These are phyloP conservation scores for Trypanosoma scelopori DNA, from an alignment of 208 protist species.

Conservation along the genomic window DNA sequence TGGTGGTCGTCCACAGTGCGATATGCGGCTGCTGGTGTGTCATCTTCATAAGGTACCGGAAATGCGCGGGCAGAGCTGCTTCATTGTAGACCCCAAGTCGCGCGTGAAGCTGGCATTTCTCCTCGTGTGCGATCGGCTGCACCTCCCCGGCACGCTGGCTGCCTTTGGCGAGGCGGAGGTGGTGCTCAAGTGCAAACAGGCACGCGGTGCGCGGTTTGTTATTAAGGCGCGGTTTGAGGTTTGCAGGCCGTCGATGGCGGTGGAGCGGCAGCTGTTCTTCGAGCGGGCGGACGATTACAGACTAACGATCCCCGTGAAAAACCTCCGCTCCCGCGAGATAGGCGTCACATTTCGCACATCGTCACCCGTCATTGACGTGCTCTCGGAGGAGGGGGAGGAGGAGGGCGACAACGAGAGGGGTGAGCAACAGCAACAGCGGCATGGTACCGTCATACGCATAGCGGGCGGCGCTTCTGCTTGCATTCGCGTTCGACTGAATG, in stretches of 20 bases:
- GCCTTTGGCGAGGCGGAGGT: conserved; percentile 71
- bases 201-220: conserved; percentile 72
- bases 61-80: conserved; percentile 55
- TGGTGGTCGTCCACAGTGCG: conserved; percentile 35
- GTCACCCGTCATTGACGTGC: conserved; percentile 18
- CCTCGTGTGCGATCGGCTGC: conserved; percentile 46
- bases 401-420: neutral
- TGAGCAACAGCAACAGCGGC: neutral
- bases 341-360: conserved; percentile 22
- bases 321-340: conserved; percentile 21
- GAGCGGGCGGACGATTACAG: conserved; percentile 10
- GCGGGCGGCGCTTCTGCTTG: neutral
- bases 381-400: neutral
- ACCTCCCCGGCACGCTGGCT: conserved; percentile 34
- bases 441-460: conserved; percentile 13
- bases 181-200: conserved; percentile 85
- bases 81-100: conserved; percentile 81
- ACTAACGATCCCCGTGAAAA: conserved; percentile 16
- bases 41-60: conserved; percentile 65
- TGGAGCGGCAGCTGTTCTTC: conserved; percentile 34
- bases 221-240: conserved; percentile 66
- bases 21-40: conserved; percentile 68
- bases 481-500: conserved; percentile 65
- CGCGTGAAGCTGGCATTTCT: conserved; percentile 77
- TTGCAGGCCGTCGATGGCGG: conserved; percentile 61